Evolutionary conservation across 2,329 filamentous ascomycete species (phyloP).

Genomic region (Xylariaceae sp.): DNA sequence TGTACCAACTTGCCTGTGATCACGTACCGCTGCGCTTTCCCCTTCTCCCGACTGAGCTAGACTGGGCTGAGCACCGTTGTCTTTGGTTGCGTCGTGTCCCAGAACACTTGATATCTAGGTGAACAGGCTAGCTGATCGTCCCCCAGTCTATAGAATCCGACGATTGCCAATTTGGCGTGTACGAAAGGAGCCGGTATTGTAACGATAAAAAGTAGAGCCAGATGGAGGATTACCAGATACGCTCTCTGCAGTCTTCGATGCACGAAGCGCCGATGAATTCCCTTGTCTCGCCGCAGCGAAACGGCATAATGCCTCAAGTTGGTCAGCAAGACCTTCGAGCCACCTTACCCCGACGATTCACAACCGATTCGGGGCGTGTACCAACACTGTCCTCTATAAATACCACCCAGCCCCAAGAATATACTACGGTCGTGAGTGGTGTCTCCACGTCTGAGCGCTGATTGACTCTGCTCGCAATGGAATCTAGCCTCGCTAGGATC

Average conservation of each 20-base stretch:
- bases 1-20: conserved; percentile 13
- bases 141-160: conserved; percentile 35
- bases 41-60: conserved; percentile 8
- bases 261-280: conserved; percentile 71
- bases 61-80: neutral
- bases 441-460: conserved; percentile 8
- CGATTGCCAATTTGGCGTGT: conserved; percentile 36
- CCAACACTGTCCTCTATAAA: conserved; percentile 65
- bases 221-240: conserved; percentile 76
- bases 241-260: conserved; percentile 68
- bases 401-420: conserved; percentile 45
- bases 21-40: conserved; percentile 11
- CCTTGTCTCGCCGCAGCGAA: conserved; percentile 68
- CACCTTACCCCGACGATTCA: conserved; percentile 84
- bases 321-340: conserved; percentile 64
- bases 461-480: conserved; percentile 10
- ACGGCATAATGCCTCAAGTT: conserved; percentile 55
- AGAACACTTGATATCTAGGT: neutral
- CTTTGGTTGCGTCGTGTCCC: conserved; percentile 2
- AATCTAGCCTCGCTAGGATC: conserved; percentile 19
- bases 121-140: conserved; percentile 16
- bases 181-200: conserved; percentile 37
- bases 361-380: conserved; percentile 80
- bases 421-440: conserved; percentile 35
- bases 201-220: conserved; percentile 41